Base-by-base conservation (phyloP, 306 rosid species). In the Alnus rubra region DNA sequence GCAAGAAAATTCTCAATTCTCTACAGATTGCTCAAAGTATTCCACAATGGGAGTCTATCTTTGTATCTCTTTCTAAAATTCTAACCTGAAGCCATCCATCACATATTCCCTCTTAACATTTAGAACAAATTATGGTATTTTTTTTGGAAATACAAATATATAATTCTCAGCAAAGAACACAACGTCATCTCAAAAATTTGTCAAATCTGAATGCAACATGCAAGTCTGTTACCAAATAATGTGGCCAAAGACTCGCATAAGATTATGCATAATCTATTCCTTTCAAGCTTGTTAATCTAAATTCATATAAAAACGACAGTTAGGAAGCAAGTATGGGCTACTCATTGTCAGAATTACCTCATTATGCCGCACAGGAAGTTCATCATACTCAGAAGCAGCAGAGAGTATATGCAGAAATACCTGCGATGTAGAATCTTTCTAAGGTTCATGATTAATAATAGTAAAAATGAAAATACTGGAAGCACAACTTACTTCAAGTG, bases 311-410 rank as follows among this genome's bases (percentile, higher is more conserved):
- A 67, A 67, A 47, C 2, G 65, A 58, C 30, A 16, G 7, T 28
- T 50, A 44, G 12, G 48, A 68, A 45, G 19, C 67, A 35, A 73
- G 45, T 71, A 45, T 2, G 42, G 74, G 13, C 18, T 14, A 35
- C 15, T 48, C 64, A 14, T 73, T 74, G 60, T 54, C 58, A 71
- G 71, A 76, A 58, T 19, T 82, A 94, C 98, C 98, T 94, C 97
- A 69, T 92, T 94, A 73, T 92, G 98, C 79, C 97, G 97, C 81
- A 94, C 97, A 70, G 97, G 98, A 75, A 94, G 97, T 79, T 92
- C 98, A 86, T 91, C 82, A 79, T 89, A 94, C 88, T 94, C 98
- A 37, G 90, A 88, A 67, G 98, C 98, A 58, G 95, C 98, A 19
- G 98, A 91, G 72, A 94, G 86, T 54, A 94, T 86, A 82, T 91